phyloP scores from a whole-genome alignment of 2,329 filamentous ascomycete genomes.

The Cladosporium sp. region DNA sequence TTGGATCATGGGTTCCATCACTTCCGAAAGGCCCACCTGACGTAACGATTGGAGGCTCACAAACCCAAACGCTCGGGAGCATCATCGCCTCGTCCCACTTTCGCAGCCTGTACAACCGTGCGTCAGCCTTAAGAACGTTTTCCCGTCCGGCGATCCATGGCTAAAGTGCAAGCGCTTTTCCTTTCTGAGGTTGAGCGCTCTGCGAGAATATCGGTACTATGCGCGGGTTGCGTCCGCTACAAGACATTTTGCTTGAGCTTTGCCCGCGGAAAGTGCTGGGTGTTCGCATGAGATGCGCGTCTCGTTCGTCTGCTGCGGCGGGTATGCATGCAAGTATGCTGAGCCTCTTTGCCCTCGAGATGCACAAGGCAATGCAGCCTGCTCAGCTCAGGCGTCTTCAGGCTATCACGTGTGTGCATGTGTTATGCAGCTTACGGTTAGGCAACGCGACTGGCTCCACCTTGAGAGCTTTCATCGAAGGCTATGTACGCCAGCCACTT shows the following conservation, averaged over 20 bases:
- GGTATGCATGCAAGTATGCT: background rate
- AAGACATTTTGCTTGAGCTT: background rate
- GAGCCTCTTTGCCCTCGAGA: background rate
- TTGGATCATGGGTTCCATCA: conserved; percentile 4
- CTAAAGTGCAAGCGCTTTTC: background rate
- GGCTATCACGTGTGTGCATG: background rate
- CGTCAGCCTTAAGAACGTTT: conserved; percentile 8
- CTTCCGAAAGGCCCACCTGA: background rate
- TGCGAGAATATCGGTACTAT: conserved; percentile 1
- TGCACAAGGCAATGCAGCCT: background rate
- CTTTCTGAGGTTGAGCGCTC: background rate
- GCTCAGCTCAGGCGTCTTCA: background rate
- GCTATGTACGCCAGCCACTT: background rate
- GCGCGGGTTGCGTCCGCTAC: background rate
- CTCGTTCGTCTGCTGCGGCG: background rate
- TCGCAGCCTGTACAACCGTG: background rate
- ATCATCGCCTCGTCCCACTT: background rate
- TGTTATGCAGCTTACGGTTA: background rate
- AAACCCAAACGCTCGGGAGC: background rate
- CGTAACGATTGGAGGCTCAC: background rate
- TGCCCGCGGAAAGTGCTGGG: background rate
- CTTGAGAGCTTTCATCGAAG: background rate
- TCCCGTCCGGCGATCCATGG: background rate
- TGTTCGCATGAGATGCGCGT: background rate
- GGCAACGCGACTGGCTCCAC: background rate